Conservation (phyloP, 768 basidiomycete genomes). For the Boletus reticuloceps region DNA sequence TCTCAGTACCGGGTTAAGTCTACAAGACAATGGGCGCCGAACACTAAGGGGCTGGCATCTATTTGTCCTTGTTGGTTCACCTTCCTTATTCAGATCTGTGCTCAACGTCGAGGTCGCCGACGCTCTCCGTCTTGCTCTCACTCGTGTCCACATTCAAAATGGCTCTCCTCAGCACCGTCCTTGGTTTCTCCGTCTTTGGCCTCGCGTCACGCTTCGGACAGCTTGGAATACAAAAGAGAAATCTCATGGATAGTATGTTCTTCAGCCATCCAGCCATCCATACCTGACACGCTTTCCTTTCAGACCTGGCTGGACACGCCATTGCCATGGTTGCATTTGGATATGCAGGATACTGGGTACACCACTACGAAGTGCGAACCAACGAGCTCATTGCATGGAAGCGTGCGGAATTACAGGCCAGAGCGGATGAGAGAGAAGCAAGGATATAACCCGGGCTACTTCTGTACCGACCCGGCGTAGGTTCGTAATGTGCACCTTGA, state of each 20-base stretch:
- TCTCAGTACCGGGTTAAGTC: not conserved
- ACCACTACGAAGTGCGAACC: constrained; percentile 63
- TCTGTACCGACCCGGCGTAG: constrained; percentile 10
- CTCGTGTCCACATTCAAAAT: constrained; percentile 33
- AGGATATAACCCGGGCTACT: constrained; percentile 9
- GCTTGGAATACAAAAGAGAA: constrained; percentile 79
- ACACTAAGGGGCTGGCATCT: constrained; percentile 9
- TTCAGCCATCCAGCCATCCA: not conserved
- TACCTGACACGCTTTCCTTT: not conserved
- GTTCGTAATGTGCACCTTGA: constrained; percentile 17
- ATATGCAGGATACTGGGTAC: constrained; percentile 71
- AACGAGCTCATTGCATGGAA: constrained; percentile 61
- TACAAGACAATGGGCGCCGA: not conserved
- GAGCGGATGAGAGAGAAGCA: constrained; percentile 27
- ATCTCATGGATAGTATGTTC: constrained; percentile 75
- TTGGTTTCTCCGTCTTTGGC: constrained; percentile 81
- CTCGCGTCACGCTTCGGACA: constrained; percentile 83
- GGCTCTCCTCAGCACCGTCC: constrained; percentile 63
- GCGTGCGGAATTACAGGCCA: constrained; percentile 56
- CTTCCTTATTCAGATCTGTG: constrained; percentile 13
- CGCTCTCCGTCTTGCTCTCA: constrained; percentile 6
- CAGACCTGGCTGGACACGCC: constrained; percentile 73
- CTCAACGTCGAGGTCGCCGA: not conserved
- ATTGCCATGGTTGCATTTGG: constrained; percentile 71
- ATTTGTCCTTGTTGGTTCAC: constrained; percentile 24